Percentiles rank a stretch among this genome's conserved stretches.
Conservation (phyloP, 192 early-diverging fungal genomes). For the Irineochytrium annulatum region DNA sequence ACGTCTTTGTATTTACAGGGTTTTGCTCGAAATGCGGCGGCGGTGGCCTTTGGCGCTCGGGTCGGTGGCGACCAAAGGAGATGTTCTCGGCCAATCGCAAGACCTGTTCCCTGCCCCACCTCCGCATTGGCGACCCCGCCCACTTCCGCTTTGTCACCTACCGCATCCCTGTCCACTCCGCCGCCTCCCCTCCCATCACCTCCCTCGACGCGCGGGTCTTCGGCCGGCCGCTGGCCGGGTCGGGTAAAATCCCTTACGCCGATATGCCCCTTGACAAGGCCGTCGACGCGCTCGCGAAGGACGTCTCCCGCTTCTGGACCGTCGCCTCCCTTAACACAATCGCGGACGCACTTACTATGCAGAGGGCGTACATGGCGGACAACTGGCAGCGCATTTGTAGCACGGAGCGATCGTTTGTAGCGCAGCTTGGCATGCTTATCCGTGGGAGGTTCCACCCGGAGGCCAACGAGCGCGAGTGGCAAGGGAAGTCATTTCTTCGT, state of each 20-base stretch:
- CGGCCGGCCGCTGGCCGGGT: no score
- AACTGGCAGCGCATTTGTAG: not conserved
- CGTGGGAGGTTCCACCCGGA: not conserved
- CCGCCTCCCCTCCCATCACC: not conserved
- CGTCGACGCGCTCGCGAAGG: not conserved
- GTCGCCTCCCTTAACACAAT: not conserved
- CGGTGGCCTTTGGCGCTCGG: slow-evolving; percentile 40
- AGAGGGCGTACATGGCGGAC: not conserved
- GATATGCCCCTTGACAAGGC: not conserved
- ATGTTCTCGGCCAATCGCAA: slow-evolving; percentile 19
- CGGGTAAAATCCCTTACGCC: not conserved
- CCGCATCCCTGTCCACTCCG: not conserved
- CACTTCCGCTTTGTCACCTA: not conserved
- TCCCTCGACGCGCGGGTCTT: no score
- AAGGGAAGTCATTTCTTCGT: not conserved
- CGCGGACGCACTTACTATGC: not conserved
- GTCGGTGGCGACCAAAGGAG: slow-evolving; percentile 34
- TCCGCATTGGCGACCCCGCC: slow-evolving; percentile 21
- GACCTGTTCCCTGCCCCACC: slow-evolving; percentile 26
- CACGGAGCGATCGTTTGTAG: not conserved
- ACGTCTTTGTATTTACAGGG: no score
- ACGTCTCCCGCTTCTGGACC: not conserved
- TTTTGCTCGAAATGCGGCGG: slow-evolving; percentile 40
- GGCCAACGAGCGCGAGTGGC: not conserved
- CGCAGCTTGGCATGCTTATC: not conserved